Conservation (phyloP, 371 early-diverging fungal genomes). For the Sporodiniella umbellata region DNA sequence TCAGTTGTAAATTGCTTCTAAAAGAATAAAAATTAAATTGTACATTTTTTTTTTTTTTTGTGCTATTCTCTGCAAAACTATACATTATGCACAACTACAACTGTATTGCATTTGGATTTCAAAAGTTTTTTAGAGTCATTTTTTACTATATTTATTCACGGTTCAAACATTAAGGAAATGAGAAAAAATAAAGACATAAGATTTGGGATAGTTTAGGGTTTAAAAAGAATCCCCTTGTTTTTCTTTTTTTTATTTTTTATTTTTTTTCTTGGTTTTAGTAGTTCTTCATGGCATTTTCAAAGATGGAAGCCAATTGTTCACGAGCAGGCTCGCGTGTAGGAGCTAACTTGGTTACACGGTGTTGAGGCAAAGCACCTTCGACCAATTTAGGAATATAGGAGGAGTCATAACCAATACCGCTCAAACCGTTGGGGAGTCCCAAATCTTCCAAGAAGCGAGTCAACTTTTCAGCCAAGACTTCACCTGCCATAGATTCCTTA, state of each 20-base stretch:
- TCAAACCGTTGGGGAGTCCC: slow-evolving; percentile 81
- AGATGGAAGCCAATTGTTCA: slow-evolving; percentile 64
- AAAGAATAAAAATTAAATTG: too few species aligned
- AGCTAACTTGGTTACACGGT: slow-evolving; percentile 89
- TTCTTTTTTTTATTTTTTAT: background rate
- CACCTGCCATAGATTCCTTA: slow-evolving; percentile 74
- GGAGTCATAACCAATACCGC: slow-evolving; percentile 75
- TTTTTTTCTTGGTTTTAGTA: slow-evolving; percentile 37
- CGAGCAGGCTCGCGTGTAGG: slow-evolving; percentile 70
- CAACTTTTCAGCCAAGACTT: slow-evolving; percentile 73
- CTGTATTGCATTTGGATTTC: too few species aligned
- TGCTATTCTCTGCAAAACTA: too few species aligned
- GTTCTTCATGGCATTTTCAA: slow-evolving; percentile 67
- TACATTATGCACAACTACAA: too few species aligned
- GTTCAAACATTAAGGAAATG: too few species aligned
- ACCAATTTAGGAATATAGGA: slow-evolving; percentile 74
- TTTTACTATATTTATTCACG: too few species aligned
- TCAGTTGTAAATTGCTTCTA: too few species aligned
- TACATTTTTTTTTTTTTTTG: too few species aligned
- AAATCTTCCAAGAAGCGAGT: slow-evolving; percentile 71
- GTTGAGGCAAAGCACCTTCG: slow-evolving; percentile 87
- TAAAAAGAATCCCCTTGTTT: background rate
- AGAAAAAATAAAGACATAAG: too few species aligned
- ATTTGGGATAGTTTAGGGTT: too few species aligned
- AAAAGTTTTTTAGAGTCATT: too few species aligned